phyloP scores from a whole-genome alignment of 2,329 filamentous ascomycete genomes.

The Trichoderma atroviride region DNA sequence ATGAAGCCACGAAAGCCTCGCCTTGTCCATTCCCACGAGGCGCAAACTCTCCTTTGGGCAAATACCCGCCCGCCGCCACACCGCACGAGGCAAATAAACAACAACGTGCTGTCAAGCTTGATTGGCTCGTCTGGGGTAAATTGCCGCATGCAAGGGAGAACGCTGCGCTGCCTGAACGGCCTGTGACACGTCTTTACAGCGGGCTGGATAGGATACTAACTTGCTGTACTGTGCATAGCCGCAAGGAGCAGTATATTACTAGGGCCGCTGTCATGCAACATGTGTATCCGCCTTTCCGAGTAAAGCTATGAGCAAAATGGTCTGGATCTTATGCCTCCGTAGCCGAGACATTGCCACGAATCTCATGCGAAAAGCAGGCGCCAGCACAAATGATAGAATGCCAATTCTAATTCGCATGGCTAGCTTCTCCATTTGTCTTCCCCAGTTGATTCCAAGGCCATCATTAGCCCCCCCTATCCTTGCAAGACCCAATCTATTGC shows the following conservation, averaged over 20 bases:
- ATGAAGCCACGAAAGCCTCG: not conserved
- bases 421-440: conserved; percentile 2
- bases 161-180: not conserved
- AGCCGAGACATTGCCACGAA: not conserved
- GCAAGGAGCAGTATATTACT: not conserved
- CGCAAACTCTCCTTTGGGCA: not conserved
- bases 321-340: not conserved
- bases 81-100: not conserved
- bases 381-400: not conserved
- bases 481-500: conserved; percentile 3
- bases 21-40: not conserved
- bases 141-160: not conserved
- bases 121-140: not conserved
- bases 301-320: no score
- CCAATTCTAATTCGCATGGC: not conserved
- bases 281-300: not conserved
- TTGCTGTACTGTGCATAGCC: not conserved
- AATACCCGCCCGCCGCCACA: not conserved
- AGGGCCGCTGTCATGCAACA: not conserved
- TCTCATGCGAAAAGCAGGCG: not conserved
- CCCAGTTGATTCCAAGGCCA: conserved; percentile 17
- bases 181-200: not conserved
- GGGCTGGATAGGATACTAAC: not conserved
- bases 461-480: not conserved
- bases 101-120: not conserved